These are phyloP conservation scores for Lepidium didymum DNA, from an alignment of 345 rosid species.

Conservation along the genomic window DNA sequence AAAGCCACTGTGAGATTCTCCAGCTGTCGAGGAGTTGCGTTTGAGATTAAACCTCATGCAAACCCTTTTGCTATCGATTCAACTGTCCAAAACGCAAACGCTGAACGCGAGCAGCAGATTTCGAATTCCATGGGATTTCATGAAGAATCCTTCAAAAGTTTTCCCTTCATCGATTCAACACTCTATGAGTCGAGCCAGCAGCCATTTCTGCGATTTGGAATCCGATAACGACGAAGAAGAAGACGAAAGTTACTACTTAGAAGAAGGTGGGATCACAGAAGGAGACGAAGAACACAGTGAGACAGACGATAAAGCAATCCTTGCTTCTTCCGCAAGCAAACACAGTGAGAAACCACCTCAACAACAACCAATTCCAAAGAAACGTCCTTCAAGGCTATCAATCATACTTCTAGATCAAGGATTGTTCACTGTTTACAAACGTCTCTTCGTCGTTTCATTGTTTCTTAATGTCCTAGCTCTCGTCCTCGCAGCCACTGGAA, in stretches of 20 bases:
- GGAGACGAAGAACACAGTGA: conserved; percentile 17
- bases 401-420: conserved; percentile 82
- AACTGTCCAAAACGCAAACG: conserved; percentile 14
- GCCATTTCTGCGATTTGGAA: conserved; percentile 75
- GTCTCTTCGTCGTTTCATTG: conserved; percentile 46
- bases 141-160: conserved; percentile 33
- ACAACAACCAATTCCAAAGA: conserved; percentile 35
- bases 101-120: conserved; percentile 16
- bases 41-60: conserved; percentile 53
- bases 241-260: conserved; percentile 26
- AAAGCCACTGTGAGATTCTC: conserved; percentile 42
- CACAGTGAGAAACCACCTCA: conserved; percentile 30
- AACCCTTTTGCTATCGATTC: conserved; percentile 32
- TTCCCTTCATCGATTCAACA: conserved; percentile 36
- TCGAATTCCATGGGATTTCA: conserved; percentile 35
- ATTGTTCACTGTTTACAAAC: conserved; percentile 66
- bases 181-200: conserved; percentile 47
- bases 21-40: conserved; percentile 66
- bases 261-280: conserved; percentile 34
- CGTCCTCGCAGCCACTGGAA: conserved; percentile 52
- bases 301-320: conserved; percentile 15
- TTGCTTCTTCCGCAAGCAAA: conserved; percentile 27
- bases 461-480: conserved; percentile 44
- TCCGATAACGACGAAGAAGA: conserved; percentile 16
- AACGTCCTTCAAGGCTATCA: conserved; percentile 48